A percentile compares a stretch with the other conserved stretches of the same genome.
These are phyloP conservation scores for Gastrolobium bilobum DNA, from an alignment of 306 rosid genomes.

Conservation along the genomic window DNA sequence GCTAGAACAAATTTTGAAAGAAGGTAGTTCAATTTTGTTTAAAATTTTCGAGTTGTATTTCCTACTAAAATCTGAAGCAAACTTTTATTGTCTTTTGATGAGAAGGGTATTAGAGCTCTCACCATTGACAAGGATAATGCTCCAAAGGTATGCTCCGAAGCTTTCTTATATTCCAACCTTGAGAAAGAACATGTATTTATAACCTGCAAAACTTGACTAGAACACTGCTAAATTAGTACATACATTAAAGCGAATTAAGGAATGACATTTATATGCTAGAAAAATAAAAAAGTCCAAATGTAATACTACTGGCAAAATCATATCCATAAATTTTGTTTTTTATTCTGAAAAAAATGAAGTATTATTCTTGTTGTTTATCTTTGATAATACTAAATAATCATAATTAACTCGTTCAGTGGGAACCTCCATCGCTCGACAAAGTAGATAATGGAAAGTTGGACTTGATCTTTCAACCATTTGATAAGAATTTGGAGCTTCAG, in stretches of 20 bases:
- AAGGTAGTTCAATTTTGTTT: background rate
- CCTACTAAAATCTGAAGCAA: conserved; percentile 43
- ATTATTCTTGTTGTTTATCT: background rate
- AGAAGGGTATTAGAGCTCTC: conserved; percentile 94
- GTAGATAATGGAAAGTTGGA: conserved; percentile 65
- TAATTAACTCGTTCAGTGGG: conserved; percentile 68
- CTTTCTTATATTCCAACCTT: conserved; percentile 1
- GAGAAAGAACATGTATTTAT: background rate
- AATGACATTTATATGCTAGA: background rate
- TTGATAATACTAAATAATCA: conserved; percentile 17
- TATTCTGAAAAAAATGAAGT: no score
- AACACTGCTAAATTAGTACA: background rate
- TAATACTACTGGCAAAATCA: background rate
- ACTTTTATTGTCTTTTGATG: conserved; percentile 46
- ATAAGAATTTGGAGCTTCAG: conserved; percentile 77
- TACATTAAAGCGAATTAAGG: background rate
- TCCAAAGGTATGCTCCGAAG: conserved; percentile 74
- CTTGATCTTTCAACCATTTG: conserved; percentile 68
- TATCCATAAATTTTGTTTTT: background rate
- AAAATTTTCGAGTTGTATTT: background rate
- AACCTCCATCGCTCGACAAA: conserved; percentile 72
- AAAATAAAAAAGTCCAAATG: background rate
- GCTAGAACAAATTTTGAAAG: background rate
- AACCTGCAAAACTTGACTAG: background rate
- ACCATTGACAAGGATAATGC: conserved; percentile 93